Evolutionary conservation across 176 grass and related monocot species (phyloP).

Genomic region (Echinochloa phyllopogon): DNA sequence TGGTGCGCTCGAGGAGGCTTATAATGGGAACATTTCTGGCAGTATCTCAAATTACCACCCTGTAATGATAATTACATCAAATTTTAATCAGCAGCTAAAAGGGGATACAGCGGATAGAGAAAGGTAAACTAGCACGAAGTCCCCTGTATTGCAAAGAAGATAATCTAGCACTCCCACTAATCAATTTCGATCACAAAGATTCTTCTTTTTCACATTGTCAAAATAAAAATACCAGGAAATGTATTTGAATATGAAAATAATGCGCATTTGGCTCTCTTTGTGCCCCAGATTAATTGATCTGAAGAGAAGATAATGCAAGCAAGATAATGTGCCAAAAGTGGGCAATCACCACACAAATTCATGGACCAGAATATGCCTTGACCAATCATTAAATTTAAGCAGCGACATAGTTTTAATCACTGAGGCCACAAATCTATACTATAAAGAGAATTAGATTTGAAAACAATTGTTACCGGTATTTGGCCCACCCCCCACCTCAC

Average conservation of each 20-base stretch:
- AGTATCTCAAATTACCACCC: constrained; percentile 97
- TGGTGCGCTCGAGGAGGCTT: constrained; percentile 93
- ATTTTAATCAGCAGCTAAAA: constrained; percentile 10
- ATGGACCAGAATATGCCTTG: constrained; percentile 1
- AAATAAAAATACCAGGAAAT: not conserved
- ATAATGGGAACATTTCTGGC: constrained; percentile 93
- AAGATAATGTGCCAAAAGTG: not conserved
- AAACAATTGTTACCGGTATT: no score
- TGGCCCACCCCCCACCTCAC: no score
- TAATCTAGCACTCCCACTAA: not conserved
- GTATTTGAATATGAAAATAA: not conserved
- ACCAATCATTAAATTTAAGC: not conserved
- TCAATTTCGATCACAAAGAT: constrained; percentile 16
- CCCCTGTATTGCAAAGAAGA: not conserved
- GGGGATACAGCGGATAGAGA: not conserved
- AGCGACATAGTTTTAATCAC: not conserved
- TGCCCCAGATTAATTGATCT: not conserved
- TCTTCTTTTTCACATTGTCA: not conserved
- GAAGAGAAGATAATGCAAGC: not conserved
- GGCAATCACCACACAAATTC: constrained; percentile 11
- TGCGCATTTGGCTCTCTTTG: not conserved
- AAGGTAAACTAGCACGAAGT: constrained; percentile 19
- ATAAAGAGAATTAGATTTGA: no score
- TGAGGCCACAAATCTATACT: constrained; percentile 4
- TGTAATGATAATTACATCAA: constrained; percentile 52